A percentile compares a stretch with the other conserved stretches of the same genome.
Conservation (phyloP, 129 eudicot genomes). For the Centella asiatica region DNA sequence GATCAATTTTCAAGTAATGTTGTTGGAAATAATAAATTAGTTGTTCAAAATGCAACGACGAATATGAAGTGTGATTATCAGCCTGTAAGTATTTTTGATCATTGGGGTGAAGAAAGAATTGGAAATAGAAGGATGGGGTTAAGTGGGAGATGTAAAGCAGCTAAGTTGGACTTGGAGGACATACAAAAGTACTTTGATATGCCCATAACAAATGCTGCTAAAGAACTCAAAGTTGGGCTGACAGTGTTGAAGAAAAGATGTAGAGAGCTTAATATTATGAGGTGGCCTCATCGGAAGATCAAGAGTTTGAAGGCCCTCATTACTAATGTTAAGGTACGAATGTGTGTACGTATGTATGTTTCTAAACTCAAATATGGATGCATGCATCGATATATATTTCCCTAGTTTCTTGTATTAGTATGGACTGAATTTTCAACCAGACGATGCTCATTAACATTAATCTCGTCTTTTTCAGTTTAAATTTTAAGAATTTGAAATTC, state of each 20-base stretch:
- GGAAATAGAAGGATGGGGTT: not conserved
- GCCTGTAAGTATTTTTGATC: not conserved
- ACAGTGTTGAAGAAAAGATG: constrained; percentile 74
- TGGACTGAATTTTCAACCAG: no score
- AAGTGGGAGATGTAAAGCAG: constrained; percentile 18
- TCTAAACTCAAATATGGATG: not conserved
- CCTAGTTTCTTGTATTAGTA: no score
- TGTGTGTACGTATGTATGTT: no score
- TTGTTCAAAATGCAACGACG: not conserved
- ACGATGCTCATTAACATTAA: no score
- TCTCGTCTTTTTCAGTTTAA: no score
- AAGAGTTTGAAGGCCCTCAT: constrained; percentile 69
- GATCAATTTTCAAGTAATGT: no score
- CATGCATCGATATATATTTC: no score
- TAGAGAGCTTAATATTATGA: constrained; percentile 52
- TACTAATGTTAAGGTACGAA: constrained; percentile 53
- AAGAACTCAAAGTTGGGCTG: constrained; percentile 47
- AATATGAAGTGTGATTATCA: no score
- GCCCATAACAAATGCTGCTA: constrained; percentile 61
- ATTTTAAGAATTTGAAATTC: no score
- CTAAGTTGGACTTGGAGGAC: constrained; percentile 38
- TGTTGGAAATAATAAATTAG: not conserved
- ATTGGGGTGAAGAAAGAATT: not conserved
- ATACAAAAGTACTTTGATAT: constrained; percentile 51
- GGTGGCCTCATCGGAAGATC: constrained; percentile 88